Base-by-base conservation (phyloP, 2,329 filamentous ascomycete genomes). In the Calonectria crousiana region DNA sequence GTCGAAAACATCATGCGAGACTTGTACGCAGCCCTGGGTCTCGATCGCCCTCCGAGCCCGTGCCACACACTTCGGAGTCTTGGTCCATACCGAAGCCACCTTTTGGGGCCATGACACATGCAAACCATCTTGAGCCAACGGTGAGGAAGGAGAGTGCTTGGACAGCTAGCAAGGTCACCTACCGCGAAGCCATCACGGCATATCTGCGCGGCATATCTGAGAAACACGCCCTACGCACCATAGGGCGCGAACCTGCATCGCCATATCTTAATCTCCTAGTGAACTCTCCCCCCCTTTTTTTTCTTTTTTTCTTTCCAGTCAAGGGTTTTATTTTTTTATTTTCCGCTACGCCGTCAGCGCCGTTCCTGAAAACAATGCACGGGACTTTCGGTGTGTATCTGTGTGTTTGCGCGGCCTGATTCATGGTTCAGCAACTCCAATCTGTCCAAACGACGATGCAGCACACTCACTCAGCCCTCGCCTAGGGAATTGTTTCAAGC, bases 301-400 rank as follows among this genome's bases (percentile, higher is more conserved):
- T n/a, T n/a, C n/a, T n/a, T n/a, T n/a, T n/a, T n/a, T n/a, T n/a
- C n/a, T 62, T 28, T 62, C 20, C 36, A 30, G 14, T 20, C 34
- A 62, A 62, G 56, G 56, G 20, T 62, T 28, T 60, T 58, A 38
- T 36, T n/a, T 41, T 62, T 62, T 62, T 62, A 62, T 36, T 41
- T 62, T 62, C 56, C 56, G 56, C 36, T 38, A 23, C 36, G 56
- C 56, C 56, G 34, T 38, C 56, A 28, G 38, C 38, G 34, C 56
- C 56, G 56, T 36, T 38, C 23, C 23, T 26, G 32, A 14, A 60
- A 41, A 62, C 36, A 36, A 62, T 28, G 56, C 56, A 62, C 56
- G 56, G 56, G 26, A 14, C 56, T n/a, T n/a, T 16, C 18, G 56
- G 56, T 62, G 56, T 62, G 56, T 62, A 62, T 62, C 56, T 62